These are phyloP conservation scores for Raphanus sativus DNA, from an alignment of 345 rosid genomes.

Conservation along the genomic window DNA sequence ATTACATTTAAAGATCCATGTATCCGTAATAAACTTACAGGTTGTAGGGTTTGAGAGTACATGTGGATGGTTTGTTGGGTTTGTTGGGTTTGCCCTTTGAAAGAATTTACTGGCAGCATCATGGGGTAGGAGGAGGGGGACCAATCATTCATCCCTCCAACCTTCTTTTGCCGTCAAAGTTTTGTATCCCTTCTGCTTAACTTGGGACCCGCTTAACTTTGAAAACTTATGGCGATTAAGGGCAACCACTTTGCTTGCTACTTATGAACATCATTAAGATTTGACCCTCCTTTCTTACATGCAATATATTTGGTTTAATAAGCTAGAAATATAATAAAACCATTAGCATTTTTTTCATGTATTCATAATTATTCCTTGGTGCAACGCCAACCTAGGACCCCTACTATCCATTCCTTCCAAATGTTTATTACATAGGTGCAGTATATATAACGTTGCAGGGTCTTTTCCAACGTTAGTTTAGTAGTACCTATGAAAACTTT, in stretches of 20 bases:
- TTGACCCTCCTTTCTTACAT: not conserved
- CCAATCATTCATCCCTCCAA: slow-evolving; percentile 2
- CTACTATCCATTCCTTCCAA: not conserved
- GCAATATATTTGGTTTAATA: not conserved
- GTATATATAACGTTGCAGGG: not conserved
- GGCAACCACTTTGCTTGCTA: slow-evolving; percentile 1
- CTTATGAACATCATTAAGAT: not conserved
- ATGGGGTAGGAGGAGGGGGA: slow-evolving; percentile 25
- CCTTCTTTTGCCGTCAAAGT: slow-evolving; percentile 4
- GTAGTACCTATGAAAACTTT: not conserved
- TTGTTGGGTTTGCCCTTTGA: slow-evolving; percentile 17
- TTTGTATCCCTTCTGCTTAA: not conserved
- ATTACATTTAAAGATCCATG: not conserved
- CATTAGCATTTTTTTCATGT: not conserved
- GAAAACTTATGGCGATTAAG: not conserved
- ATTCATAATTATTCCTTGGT: not conserved
- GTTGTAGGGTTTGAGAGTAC: not conserved
- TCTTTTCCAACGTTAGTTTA: not conserved
- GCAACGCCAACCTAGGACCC: not conserved
- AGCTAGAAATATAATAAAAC: not conserved
- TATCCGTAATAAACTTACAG: not conserved
- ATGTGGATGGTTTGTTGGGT: not conserved
- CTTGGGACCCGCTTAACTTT: too few species aligned
- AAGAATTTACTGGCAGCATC: slow-evolving; percentile 27
- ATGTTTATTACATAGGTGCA: not conserved